Conservation (phyloP, 106 monocot species). For the Agapanthus africanus region DNA sequence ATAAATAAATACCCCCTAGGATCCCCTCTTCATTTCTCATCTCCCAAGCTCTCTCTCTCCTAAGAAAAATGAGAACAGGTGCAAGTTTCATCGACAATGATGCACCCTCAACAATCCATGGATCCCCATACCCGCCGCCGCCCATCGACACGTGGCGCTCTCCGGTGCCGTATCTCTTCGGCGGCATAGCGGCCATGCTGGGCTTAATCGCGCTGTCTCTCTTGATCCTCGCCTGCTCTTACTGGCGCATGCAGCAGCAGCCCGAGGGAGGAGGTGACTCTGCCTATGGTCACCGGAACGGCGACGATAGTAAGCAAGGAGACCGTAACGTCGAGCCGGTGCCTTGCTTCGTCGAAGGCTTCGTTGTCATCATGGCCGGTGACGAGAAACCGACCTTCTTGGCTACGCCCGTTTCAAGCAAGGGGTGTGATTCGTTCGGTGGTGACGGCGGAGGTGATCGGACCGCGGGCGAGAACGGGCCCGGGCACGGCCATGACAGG, state of each 20-base stretch:
- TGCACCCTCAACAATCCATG: no score
- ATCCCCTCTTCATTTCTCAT: no score
- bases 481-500: no score
- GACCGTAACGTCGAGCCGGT: background rate
- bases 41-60: no score
- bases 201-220: constrained; percentile 19
- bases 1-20: no score
- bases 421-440: no score
- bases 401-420: constrained; percentile 12
- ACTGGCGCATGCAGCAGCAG: no score
- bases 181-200: constrained; percentile 29
- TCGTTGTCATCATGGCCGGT: constrained; percentile 22
- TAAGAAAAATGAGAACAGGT: no score
- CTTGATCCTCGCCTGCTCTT: constrained; percentile 22
- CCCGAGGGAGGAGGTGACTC: constrained; percentile 1
- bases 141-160: constrained; percentile 13
- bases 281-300: background rate
- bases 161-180: constrained; percentile 40
- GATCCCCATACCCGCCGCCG: no score
- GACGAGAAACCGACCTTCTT: constrained; percentile 16
- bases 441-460: background rate
- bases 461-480: background rate
- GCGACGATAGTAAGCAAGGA: background rate
- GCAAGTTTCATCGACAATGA: no score
- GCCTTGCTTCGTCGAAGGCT: background rate